These are phyloP conservation scores for Limnanthes douglasii DNA, from an alignment of 345 rosid species.

Conservation along the genomic window DNA sequence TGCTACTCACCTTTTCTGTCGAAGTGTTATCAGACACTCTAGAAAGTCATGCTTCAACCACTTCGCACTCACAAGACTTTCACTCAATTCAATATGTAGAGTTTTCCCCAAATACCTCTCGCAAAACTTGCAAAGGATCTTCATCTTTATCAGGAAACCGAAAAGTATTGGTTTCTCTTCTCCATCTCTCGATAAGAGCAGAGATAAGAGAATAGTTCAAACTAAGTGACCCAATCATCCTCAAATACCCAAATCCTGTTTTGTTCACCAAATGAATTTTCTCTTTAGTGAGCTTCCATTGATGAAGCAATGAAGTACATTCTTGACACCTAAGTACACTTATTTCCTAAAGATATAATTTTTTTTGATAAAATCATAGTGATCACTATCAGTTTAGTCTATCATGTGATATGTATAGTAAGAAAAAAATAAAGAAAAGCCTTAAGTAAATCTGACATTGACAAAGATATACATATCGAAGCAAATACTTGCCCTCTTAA, in stretches of 20 bases:
- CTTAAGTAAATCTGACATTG: too few relatives aligned
- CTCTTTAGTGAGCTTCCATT: too few relatives aligned
- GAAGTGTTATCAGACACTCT: constrained; percentile 22
- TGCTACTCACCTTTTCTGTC: constrained; percentile 18
- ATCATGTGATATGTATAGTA: too few relatives aligned
- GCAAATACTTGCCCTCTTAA: too few relatives aligned
- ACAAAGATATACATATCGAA: too few relatives aligned
- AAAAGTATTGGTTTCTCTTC: too few relatives aligned
- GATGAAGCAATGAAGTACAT: too few relatives aligned
- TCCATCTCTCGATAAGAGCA: constrained; percentile 35
- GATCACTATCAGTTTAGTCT: too few relatives aligned
- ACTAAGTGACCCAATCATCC: constrained; percentile 35
- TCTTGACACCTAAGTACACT: constrained; percentile 35
- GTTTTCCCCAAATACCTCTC: constrained; percentile 30
- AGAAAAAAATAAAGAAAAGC: too few relatives aligned
- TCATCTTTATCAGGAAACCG: constrained; percentile 38
- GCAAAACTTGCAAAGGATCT: constrained; percentile 23
- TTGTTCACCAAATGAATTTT: too few relatives aligned
- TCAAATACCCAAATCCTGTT: constrained; percentile 33
- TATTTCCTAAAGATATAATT: constrained; percentile 19
- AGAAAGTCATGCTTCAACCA: constrained; percentile 40
- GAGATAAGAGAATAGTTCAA: constrained; percentile 36
- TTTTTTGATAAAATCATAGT: too few relatives aligned
- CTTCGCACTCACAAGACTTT: constrained; percentile 41
- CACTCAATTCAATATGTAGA: constrained; percentile 33